A percentile compares a stretch with the other conserved stretches of the same genome.
Evolutionary conservation across 176 grass and related monocot genomes (phyloP).

Genomic region (Oropetium thomaeum): DNA sequence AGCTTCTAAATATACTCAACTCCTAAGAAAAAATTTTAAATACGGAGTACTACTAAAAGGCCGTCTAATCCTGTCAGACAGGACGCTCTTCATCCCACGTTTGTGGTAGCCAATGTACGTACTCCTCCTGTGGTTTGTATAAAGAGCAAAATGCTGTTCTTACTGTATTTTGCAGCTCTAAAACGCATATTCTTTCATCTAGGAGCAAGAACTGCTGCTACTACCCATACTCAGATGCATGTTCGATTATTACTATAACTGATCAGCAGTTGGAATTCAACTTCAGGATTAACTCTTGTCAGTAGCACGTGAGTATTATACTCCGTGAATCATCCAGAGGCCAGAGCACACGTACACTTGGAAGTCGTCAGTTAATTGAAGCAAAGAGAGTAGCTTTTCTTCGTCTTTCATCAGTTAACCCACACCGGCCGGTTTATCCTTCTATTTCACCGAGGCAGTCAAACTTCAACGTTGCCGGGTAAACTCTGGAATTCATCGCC

Average conservation of each 20-base stretch:
- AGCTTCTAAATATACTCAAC: constrained; percentile 43
- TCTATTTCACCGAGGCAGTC: constrained; percentile 12
- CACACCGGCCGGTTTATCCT: neutral
- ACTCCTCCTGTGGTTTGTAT: neutral
- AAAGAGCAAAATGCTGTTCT: neutral
- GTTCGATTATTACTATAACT: constrained; percentile 20
- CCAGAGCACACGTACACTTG: constrained; percentile 35
- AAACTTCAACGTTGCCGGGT: constrained; percentile 13
- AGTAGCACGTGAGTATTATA: neutral
- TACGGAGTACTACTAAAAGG: constrained; percentile 22
- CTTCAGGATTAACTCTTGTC: neutral
- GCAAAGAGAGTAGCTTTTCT: too few relatives aligned
- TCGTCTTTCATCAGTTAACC: too few relatives aligned
- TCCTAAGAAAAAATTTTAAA: neutral
- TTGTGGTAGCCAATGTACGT: neutral
- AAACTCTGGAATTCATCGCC: neutral
- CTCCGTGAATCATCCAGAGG: constrained; percentile 13
- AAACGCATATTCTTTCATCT: neutral
- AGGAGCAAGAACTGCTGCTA: neutral
- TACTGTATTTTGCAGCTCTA: neutral
- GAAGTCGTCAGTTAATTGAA: constrained; percentile 10
- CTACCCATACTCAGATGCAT: neutral
- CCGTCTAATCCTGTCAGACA: constrained; percentile 8
- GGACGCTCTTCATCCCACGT: neutral
- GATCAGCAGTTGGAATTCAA: neutral